Conservation (phyloP, 2,329 filamentous ascomycete genomes). For the Chaetomiaceae sp. region DNA sequence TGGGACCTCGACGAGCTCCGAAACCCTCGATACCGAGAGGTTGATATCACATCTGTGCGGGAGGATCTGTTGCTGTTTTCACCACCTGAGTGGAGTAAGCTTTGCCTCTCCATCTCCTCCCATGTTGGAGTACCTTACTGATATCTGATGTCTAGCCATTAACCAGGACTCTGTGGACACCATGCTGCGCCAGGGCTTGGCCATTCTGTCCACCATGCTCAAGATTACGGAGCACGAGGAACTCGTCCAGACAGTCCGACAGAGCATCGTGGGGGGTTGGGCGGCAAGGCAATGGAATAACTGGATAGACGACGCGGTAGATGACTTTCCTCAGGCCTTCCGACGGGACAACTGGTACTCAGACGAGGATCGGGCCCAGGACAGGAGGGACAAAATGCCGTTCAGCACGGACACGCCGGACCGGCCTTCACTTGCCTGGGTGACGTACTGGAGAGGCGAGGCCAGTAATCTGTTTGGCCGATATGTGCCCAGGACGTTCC, state of each 20-base stretch:
- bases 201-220: background rate
- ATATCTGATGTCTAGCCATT: background rate
- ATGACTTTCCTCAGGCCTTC: background rate
- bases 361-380: background rate
- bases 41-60: background rate
- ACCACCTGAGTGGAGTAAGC: background rate
- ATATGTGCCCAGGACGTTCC: background rate
- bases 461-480: background rate
- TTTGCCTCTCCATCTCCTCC: background rate
- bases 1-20: slow-evolving; percentile 8
- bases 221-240: background rate
- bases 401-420: background rate
- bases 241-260: background rate
- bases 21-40: background rate
- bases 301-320: background rate
- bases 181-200: background rate
- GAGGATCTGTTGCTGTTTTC: background rate
- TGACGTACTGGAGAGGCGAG: background rate
- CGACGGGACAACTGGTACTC: background rate
- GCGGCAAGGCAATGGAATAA: background rate
- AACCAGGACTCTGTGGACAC: background rate
- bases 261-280: background rate
- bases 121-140: background rate
- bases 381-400: background rate
- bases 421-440: slow-evolving; percentile 1